Evolutionary conservation across 495 filamentous ascomycete genomes (phyloP).

Genomic region (Bathelium albidoporum): DNA sequence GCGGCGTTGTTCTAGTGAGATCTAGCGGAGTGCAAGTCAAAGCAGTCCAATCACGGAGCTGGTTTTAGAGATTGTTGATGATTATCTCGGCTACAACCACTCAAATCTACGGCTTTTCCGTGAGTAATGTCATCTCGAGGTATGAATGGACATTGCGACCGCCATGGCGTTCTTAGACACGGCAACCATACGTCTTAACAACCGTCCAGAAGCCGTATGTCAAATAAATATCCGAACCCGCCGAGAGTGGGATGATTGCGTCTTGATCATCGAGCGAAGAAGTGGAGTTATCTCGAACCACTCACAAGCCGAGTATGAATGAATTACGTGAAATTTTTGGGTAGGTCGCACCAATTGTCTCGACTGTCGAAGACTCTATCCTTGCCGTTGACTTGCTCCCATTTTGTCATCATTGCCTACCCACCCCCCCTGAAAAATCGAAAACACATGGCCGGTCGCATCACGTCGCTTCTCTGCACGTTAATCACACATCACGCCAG

Average conservation of each 20-base stretch:
- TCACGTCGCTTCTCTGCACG: no score
- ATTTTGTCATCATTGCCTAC: no score
- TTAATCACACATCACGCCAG: no score
- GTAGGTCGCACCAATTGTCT: background rate
- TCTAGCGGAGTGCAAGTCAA: background rate
- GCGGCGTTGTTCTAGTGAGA: no score
- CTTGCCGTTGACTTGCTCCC: background rate
- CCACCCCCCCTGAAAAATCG: no score
- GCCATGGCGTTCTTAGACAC: background rate
- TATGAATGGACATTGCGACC: background rate
- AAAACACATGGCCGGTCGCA: background rate
- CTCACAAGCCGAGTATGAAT: background rate
- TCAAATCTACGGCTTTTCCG: background rate
- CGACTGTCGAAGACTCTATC: background rate
- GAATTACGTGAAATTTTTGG: background rate
- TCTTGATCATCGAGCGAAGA: background rate
- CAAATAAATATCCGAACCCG: background rate
- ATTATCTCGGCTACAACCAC: background rate
- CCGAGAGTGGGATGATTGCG: background rate
- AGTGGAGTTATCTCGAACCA: background rate
- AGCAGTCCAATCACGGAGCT: background rate
- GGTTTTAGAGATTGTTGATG: background rate
- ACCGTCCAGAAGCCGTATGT: background rate
- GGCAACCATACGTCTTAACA: background rate
- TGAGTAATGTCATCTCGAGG: background rate